Base-by-base conservation (phyloP, 768 basidiomycete genomes). In the Agaricus sinodeliciosus region DNA sequence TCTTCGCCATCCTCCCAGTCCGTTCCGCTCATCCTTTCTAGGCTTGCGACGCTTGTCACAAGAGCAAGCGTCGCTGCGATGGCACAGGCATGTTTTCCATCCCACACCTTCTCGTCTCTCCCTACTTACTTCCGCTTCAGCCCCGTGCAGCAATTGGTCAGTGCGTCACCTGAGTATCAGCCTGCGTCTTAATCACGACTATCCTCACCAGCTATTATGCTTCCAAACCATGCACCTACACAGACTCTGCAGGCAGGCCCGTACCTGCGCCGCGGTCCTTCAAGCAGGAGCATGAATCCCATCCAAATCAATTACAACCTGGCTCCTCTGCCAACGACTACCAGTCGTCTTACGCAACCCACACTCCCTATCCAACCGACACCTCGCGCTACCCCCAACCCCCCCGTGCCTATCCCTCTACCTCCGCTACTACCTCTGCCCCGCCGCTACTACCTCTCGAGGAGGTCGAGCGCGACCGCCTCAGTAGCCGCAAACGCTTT, bases 41-140 rank as follows among this genome's bases (percentile, higher is more conserved):
- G 76, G 78, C 89, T 45, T 90, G 89, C 67, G 85, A 89, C 67
- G 84, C 85, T 49, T 91, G 89, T 65, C 90, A 91, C 64, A 88
- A 86, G 66, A 84, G 82, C 69, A 91, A 91, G 64, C 80, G 89
- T 22, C 80, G 88, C 44, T 90, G 88, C 68, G 87, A 90, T 67
- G 87, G 87, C 28, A 87, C 85, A 56, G 82, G 86, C 85, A 56
- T 54, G 81, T 31, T 31, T 31, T 31, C 31, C 72, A 46, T 51
- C 51, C n/a, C 43, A 31, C 43, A 42, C 51, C 19, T 11, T 19
- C n/a, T 36, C 52, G 55, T 43, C 56, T 18, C 43, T 48, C 57
- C 48, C 42, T 31, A 50, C 48, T 59, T 58, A 55, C 40, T 52
- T 36, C 59, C 49, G 56, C 49, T 60, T 44, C 66, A 87, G 85